Percentiles rank a stretch among this genome's conserved stretches.
phyloP scores from a whole-genome alignment of 345 rosid genomes.

The Mallotus nudiflorus region DNA sequence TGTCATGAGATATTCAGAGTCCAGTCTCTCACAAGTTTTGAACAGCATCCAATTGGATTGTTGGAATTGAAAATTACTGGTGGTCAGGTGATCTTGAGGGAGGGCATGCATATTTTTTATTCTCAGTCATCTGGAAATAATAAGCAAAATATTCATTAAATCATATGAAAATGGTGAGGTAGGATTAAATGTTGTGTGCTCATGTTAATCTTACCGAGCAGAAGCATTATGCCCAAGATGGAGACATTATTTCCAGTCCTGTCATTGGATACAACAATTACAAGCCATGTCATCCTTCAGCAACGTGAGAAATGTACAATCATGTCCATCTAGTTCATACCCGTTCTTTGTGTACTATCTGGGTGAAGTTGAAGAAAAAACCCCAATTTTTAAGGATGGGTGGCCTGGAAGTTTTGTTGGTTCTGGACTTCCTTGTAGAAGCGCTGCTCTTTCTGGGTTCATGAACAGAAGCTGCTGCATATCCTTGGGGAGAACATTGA shows the following conservation, averaged over 20 bases:
- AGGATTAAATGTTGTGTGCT: conserved; percentile 2
- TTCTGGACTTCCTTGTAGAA: conserved; percentile 49
- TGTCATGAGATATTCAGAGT: no score
- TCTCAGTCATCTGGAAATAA: conserved; percentile 18
- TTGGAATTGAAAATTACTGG: not conserved
- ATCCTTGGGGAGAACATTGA: conserved; percentile 71
- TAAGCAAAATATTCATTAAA: conserved; percentile 5
- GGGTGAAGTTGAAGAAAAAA: conserved; percentile 26
- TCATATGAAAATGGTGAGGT: not conserved
- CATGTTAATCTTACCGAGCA: conserved; percentile 32
- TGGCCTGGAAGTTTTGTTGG: conserved; percentile 30
- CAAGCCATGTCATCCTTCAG: conserved; percentile 15
- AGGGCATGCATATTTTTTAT: not conserved
- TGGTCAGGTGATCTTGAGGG: not conserved
- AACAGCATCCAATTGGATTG: not conserved
- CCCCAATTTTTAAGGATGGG: conserved; percentile 29
- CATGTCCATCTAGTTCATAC: no score
- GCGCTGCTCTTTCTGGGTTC: conserved; percentile 80
- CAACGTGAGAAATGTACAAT: no score
- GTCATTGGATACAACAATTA: conserved; percentile 10
- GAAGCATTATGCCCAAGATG: conserved; percentile 13
- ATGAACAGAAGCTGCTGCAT: conserved; percentile 84
- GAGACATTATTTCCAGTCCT: conserved; percentile 24
- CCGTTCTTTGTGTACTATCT: conserved; percentile 10
- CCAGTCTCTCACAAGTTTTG: not conserved